Percentiles rank a stretch among this genome's conserved stretches.
Evolutionary conservation across 2,329 filamentous ascomycete genomes (phyloP).

Genomic region (Trichoderma guizhouense): DNA sequence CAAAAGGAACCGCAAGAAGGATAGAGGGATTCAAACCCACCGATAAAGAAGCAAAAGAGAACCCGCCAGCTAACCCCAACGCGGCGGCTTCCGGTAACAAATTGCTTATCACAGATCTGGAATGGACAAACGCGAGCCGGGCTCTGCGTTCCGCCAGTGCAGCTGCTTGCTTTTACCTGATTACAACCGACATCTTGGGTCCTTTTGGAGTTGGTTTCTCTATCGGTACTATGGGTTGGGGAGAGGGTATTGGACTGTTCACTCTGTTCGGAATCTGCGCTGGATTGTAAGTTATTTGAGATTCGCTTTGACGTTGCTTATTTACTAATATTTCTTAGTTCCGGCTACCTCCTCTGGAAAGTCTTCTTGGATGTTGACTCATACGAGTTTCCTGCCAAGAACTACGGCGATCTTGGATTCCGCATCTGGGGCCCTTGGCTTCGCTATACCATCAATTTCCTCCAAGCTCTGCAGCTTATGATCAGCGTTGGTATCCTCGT

Average conservation of each 20-base stretch:
- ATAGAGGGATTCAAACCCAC: slow-evolving; percentile 13
- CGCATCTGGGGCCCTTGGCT: slow-evolving; percentile 43
- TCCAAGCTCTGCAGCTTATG: slow-evolving; percentile 47
- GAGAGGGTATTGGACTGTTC: slow-evolving; percentile 44
- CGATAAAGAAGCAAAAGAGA: neutral
- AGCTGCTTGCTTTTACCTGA: slow-evolving; percentile 20
- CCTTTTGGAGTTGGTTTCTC: slow-evolving; percentile 19
- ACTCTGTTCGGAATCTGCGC: slow-evolving; percentile 41
- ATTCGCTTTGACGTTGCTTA: no score
- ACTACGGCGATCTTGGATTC: slow-evolving; percentile 48
- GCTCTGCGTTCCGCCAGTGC: slow-evolving; percentile 17
- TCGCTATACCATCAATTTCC: slow-evolving; percentile 46
- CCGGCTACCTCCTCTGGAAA: slow-evolving; percentile 46
- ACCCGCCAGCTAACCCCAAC: neutral
- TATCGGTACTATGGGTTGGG: slow-evolving; percentile 20
- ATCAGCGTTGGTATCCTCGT: slow-evolving; percentile 52
- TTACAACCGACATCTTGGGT: slow-evolving; percentile 21
- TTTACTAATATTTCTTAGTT: slow-evolving; percentile 24
- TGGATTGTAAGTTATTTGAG: slow-evolving; percentile 12
- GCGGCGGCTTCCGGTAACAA: neutral
- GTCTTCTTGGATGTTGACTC: slow-evolving; percentile 37
- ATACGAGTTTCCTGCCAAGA: slow-evolving; percentile 43
- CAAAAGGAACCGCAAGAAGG: slow-evolving; percentile 11
- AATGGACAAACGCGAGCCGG: slow-evolving; percentile 43
- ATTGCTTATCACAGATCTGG: slow-evolving; percentile 30